Percentiles rank a stretch among this genome's conserved stretches.
These are phyloP conservation scores for Allomyces arbusculus DNA, from an alignment of 192 early-diverging fungal species.

Conservation along the genomic window DNA sequence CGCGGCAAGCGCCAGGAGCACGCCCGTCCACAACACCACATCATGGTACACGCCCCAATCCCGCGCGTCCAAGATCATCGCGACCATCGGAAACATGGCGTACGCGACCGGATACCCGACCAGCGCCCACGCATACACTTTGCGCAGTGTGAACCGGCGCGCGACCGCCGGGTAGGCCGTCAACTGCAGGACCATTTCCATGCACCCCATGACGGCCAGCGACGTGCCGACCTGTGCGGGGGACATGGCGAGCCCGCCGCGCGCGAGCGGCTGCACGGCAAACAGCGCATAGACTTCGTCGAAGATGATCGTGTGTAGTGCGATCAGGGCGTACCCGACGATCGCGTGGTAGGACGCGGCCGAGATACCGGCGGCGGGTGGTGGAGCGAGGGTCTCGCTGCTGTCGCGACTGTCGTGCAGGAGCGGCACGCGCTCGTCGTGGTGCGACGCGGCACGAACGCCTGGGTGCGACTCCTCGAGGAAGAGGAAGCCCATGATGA, in stretches of 20 bases:
- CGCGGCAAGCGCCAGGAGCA: conserved; percentile 21
- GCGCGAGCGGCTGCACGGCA: conserved; percentile 12
- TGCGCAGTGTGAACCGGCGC: conserved; percentile 9
- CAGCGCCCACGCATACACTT: conserved; percentile 13
- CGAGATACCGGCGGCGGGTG: too few relatives aligned
- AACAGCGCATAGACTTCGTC: conserved; percentile 27
- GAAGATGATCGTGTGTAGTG: conserved; percentile 24
- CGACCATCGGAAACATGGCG: conserved; percentile 16
- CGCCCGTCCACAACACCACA: conserved; percentile 17
- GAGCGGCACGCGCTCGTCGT: not conserved
- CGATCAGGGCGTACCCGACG: conserved; percentile 10
- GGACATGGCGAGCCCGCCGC: conserved; percentile 22
- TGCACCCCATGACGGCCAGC: conserved; percentile 18
- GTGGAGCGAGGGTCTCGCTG: too few relatives aligned
- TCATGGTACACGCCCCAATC: conserved; percentile 8
- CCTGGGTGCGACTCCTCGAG: conserved; percentile 32
- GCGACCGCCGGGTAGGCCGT: conserved; percentile 19
- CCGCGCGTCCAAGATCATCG: conserved; percentile 6
- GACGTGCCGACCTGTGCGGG: conserved; percentile 18
- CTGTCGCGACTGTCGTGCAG: not conserved
- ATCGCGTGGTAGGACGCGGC: not conserved
- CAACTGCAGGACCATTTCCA: conserved; percentile 20
- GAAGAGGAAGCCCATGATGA: conserved; percentile 36
- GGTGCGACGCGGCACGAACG: not conserved
- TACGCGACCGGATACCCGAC: conserved; percentile 16